A percentile compares a stretch with the other conserved stretches of the same genome.
Evolutionary conservation across 768 basidiomycete genomes (phyloP).

Genomic region (Rhodotorula taiwanensis): DNA sequence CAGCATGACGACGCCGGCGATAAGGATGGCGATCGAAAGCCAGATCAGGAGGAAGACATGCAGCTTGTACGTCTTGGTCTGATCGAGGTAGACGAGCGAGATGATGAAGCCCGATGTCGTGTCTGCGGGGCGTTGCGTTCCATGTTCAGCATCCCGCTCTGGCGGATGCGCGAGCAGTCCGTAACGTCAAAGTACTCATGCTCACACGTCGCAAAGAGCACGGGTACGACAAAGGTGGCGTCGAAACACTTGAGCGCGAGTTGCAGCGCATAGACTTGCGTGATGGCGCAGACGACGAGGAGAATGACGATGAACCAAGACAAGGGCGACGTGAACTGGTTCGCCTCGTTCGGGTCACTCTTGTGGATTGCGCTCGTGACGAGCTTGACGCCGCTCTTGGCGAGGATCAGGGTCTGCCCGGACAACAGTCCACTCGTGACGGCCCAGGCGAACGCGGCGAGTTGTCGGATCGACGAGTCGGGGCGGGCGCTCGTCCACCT

Average conservation of each 20-base stretch:
- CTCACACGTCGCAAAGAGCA: not conserved
- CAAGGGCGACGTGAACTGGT: constrained; percentile 32
- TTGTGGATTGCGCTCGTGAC: constrained; percentile 26
- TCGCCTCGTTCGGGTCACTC: constrained; percentile 23
- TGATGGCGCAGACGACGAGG: constrained; percentile 63
- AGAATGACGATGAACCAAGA: constrained; percentile 58
- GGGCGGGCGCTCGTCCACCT: constrained; percentile 26
- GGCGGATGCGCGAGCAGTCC: too few relatives aligned
- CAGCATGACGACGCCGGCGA: constrained; percentile 62
- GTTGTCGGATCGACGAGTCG: constrained; percentile 81
- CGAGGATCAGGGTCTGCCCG: constrained; percentile 81
- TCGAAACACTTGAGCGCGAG: constrained; percentile 22
- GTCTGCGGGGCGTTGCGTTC: too few relatives aligned
- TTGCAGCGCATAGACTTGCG: constrained; percentile 59
- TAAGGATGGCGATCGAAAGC: constrained; percentile 73
- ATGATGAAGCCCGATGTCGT: constrained; percentile 53
- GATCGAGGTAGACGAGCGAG: constrained; percentile 69
- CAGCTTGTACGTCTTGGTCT: constrained; percentile 64
- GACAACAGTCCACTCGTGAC: constrained; percentile 85
- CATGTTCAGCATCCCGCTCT: too few relatives aligned
- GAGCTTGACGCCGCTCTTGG: constrained; percentile 54
- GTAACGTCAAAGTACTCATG: too few relatives aligned
- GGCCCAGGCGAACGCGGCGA: constrained; percentile 87
- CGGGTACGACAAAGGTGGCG: constrained; percentile 41
- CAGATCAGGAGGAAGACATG: constrained; percentile 69